phyloP scores from a whole-genome alignment of 192 early-diverging fungal species.

The Mortierella antarctica region DNA sequence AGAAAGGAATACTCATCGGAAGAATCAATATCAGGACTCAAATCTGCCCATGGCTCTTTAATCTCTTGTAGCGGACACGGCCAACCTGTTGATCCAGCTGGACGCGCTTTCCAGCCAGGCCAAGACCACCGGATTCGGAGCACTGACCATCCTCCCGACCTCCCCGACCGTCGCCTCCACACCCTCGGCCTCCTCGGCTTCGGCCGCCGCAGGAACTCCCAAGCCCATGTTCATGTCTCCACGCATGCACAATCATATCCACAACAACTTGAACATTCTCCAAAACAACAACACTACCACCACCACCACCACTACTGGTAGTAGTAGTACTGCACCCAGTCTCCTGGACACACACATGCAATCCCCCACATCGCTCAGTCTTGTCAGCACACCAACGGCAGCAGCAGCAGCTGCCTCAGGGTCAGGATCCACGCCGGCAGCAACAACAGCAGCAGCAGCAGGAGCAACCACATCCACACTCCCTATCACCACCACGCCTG shows the following conservation, averaged over 20 bases:
- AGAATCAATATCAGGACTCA: not conserved
- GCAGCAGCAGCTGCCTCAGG: not conserved
- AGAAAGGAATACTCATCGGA: not conserved
- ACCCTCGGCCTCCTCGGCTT: constrained; percentile 27
- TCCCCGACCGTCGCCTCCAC: constrained; percentile 41
- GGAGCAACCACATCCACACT: not conserved
- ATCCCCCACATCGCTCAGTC: constrained; percentile 28
- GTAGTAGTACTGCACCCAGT: not conserved
- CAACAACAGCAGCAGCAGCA: not conserved
- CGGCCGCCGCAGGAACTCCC: constrained; percentile 21
- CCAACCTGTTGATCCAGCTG: constrained; percentile 39
- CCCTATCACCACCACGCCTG: not conserved
- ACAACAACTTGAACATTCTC: constrained; percentile 21
- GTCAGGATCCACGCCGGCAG: not conserved
- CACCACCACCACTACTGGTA: not conserved
- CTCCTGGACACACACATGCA: constrained; percentile 19
- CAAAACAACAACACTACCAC: constrained; percentile 6
- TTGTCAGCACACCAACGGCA: constrained; percentile 29
- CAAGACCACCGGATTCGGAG: constrained; percentile 34
- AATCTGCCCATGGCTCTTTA: not conserved
- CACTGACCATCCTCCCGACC: constrained; percentile 36
- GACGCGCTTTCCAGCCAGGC: constrained; percentile 31
- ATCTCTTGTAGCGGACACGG: constrained; percentile 33
- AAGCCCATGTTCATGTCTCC: constrained; percentile 49
- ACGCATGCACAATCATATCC: constrained; percentile 45